Percentiles rank a stretch among this genome's conserved stretches.
Conservation (phyloP, 164 flowering plant species). For the Cinnamomum micranthum region DNA sequence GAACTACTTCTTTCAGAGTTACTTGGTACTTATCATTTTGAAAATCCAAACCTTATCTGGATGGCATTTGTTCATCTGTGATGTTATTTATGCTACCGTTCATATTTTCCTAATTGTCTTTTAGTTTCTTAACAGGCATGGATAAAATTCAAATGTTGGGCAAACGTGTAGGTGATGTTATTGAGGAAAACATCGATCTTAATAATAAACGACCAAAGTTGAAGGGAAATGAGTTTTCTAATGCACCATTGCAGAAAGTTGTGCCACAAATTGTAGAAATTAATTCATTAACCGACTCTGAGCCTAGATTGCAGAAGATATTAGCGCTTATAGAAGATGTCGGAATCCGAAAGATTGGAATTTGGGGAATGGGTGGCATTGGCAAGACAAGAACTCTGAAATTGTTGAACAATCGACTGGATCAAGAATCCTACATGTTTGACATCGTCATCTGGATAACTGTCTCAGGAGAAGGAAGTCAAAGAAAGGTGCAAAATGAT, state of each 20-base stretch:
- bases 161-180: too few relatives aligned
- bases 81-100: too few relatives aligned
- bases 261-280: background rate
- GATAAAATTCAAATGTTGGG: too few relatives aligned
- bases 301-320: background rate
- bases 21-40: too few relatives aligned
- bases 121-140: too few relatives aligned
- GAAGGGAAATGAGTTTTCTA: background rate
- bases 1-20: too few relatives aligned
- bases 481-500: background rate
- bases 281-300: background rate
- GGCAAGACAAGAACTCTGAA: background rate
- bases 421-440: background rate
- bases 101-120: too few relatives aligned
- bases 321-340: background rate
- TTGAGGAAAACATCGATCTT: too few relatives aligned
- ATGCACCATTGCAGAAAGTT: background rate
- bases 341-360: background rate
- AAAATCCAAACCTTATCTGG: too few relatives aligned
- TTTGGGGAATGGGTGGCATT: conserved; percentile 5
- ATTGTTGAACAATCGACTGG: background rate
- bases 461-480: background rate
- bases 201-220: too few relatives aligned
- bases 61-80: too few relatives aligned
- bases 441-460: background rate